Base-by-base conservation (phyloP, 2,329 filamentous ascomycete species). In the Penicillium occitanis region DNA sequence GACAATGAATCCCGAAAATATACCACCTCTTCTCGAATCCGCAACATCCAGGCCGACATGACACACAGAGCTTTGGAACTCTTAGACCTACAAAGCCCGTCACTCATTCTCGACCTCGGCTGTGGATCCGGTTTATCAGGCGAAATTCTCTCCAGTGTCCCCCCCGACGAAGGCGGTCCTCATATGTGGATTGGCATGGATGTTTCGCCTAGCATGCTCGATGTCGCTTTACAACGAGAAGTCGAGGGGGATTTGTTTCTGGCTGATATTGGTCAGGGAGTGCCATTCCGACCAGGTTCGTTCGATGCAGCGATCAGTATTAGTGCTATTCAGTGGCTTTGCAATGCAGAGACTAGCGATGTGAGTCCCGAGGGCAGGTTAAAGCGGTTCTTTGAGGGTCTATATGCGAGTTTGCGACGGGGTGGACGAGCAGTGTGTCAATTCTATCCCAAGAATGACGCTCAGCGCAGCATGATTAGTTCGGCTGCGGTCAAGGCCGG, bases 131-230 rank as follows among this genome's bases (percentile, higher is more conserved):
- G 95, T 14, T 88, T 99, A 25, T 96, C 92, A 0, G 95, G 95
- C 75, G 93, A 97, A 77, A 97, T 98, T 67, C 87, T 99, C 55
- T 93, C 92, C 13, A 83, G 88, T n/a, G 81, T 90, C 0, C 79
- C 84, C 0, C 83, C 86, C 1, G 85, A 89, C 11, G 88, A 92
- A 67, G 91, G 91, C 64, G 93, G 93, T 0, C 92, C 93, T 3
- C 95, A 99, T 81, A 89, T 89, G 0, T 99, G 95, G 95, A 84
- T 98, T n/a, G 95, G 95, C 67, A 94, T 98, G 90, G 95, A 99
- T 76, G 89, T 99, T 28, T 92, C 91, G 4, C 89, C 92, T 0
- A 92, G 90, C n/a, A 99, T 99, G 95, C 84, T 99, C n/a, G 93
- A 95, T 70, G 87, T 97, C 53, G 95, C 95, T 1, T 84, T 99